These are phyloP conservation scores for Collariella sp. DNA, from an alignment of 495 filamentous ascomycete genomes.

Conservation along the genomic window DNA sequence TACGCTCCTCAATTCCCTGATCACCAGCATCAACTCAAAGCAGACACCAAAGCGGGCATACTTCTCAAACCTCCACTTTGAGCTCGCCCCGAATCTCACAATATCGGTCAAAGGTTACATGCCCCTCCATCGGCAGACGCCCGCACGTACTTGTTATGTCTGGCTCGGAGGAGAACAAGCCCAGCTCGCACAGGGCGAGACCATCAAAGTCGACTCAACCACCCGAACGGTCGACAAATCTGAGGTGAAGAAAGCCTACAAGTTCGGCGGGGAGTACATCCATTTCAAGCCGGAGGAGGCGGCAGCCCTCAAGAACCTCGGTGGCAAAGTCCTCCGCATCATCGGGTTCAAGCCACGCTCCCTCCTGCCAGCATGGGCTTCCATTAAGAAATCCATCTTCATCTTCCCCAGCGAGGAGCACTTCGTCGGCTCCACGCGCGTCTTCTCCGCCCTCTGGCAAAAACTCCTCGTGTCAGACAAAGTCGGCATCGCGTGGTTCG, in stretches of 20 bases:
- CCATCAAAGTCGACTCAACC: slow-evolving; percentile 64
- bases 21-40: slow-evolving; percentile 86
- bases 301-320: slow-evolving; percentile 62
- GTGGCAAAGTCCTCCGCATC: slow-evolving; percentile 66
- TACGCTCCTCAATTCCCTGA: slow-evolving; percentile 67
- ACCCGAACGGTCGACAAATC: slow-evolving; percentile 67
- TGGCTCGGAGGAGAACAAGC: slow-evolving; percentile 75
- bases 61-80: slow-evolving; percentile 76
- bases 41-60: slow-evolving; percentile 78
- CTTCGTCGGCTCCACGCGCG: slow-evolving; percentile 81
- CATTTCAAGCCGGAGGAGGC: slow-evolving; percentile 78
- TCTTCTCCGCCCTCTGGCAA: slow-evolving; percentile 84
- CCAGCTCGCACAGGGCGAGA: slow-evolving; percentile 67
- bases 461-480: slow-evolving; percentile 72
- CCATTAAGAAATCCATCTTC: slow-evolving; percentile 74
- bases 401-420: slow-evolving; percentile 91
- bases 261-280: slow-evolving; percentile 87
- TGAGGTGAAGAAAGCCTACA: slow-evolving; percentile 87
- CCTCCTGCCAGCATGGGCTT: slow-evolving; percentile 75
- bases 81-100: slow-evolving; percentile 73
- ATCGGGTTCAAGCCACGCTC: slow-evolving; percentile 86
- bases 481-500: slow-evolving; percentile 81
- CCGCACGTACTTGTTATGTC: slow-evolving; percentile 72
- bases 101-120: slow-evolving; percentile 93
- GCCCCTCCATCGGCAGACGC: slow-evolving; percentile 71